Evolutionary conservation across 1,139 yeast species (phyloP).

Genomic region (Candida sp.): DNA sequence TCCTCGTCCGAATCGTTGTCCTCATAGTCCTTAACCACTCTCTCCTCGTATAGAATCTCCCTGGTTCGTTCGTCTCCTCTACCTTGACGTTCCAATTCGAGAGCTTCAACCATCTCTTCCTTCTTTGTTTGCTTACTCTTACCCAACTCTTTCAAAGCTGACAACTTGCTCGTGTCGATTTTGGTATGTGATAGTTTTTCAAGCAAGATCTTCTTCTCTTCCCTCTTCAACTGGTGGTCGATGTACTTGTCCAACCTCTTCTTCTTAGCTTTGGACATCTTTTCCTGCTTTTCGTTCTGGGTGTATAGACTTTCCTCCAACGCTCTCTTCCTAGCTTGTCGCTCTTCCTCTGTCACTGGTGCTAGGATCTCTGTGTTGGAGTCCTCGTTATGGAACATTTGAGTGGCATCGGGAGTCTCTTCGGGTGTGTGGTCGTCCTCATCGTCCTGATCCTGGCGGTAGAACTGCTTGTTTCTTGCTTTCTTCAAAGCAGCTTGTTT

Average conservation of each 20-base stretch:
- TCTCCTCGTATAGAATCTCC: slow-evolving; percentile 71
- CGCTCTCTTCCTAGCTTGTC: slow-evolving; percentile 65
- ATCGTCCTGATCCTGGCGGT: slow-evolving; percentile 36
- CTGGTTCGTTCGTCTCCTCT: slow-evolving; percentile 66
- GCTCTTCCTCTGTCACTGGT: slow-evolving; percentile 59
- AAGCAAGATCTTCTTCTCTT: slow-evolving; percentile 80
- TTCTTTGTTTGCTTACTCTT: slow-evolving; percentile 73
- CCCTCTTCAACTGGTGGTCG: slow-evolving; percentile 88
- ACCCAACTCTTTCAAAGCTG: slow-evolving; percentile 79
- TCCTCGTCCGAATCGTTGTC: slow-evolving; percentile 21
- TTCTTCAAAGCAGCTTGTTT: slow-evolving; percentile 73
- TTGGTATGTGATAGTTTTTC: slow-evolving; percentile 74
- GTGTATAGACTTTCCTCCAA: slow-evolving; percentile 59
- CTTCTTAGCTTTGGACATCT: slow-evolving; percentile 73
- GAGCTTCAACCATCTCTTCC: slow-evolving; percentile 77
- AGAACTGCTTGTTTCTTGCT: slow-evolving; percentile 71
- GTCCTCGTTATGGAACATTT: slow-evolving; percentile 29
- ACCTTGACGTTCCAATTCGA: slow-evolving; percentile 75
- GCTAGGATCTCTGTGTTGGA: slow-evolving; percentile 65
- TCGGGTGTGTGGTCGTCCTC: slow-evolving; percentile 18
- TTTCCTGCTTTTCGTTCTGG: slow-evolving; percentile 63
- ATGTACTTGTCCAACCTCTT: slow-evolving; percentile 80
- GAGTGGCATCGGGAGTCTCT: slow-evolving; percentile 5
- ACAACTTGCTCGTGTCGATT: slow-evolving; percentile 70
- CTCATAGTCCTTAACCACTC: slow-evolving; percentile 69